Evolutionary conservation across 495 filamentous ascomycete species (phyloP), one percentile per base, ranked within the genome.

Genomic region (Talaromyces wortmannii): DNA sequence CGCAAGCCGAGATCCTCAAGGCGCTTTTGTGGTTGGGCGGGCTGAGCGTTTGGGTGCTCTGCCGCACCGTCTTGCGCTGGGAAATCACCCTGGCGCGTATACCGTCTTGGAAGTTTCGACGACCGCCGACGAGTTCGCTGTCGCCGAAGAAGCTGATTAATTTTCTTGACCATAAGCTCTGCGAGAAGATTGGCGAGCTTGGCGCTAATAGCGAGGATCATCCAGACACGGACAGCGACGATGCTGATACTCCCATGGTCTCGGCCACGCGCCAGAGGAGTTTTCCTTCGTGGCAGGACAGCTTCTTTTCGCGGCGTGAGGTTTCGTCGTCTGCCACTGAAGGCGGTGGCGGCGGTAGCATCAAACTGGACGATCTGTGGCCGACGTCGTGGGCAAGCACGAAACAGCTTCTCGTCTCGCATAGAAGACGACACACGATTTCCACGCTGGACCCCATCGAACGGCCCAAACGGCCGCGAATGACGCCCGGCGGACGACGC

Each of bases 11-110:
- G 31, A 95, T 97, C 47, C 69, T 97, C 6, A 87, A 89, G 66
- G 81, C 85, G 7, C 64, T 96, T 31, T 74, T 97, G 6, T 97
- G 94, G 92, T 78, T 90, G 36, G 95, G 95, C 29, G 91, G 92
- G 30, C 66, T 97, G 48, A 79, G 80, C 49, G 61, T 95, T 15
- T 85, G 95, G 48, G 72, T 90, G 16, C 75, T 80, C 12, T 95
- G 89, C 65, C 77, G 79, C 42, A 81, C 85, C 48, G 79, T 92
- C 13, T 82, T 97, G n/a, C 82, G 76, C 65, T 96, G 89, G 89
- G 90, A 87, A 36, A 85, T 97, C 13, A 77, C 86, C 49, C 71
- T 98, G 44, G 91, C 92, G 15, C 77, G 95, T 43, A 88, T 98
- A 36, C 94, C 94, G 2, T 89, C 81, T 57, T 97, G 92, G 90